A percentile compares a stretch with the other conserved stretches of the same genome.
Evolutionary conservation across 371 early-diverging fungal genomes (phyloP).

Genomic region (Basidiobolus meristosporus): DNA sequence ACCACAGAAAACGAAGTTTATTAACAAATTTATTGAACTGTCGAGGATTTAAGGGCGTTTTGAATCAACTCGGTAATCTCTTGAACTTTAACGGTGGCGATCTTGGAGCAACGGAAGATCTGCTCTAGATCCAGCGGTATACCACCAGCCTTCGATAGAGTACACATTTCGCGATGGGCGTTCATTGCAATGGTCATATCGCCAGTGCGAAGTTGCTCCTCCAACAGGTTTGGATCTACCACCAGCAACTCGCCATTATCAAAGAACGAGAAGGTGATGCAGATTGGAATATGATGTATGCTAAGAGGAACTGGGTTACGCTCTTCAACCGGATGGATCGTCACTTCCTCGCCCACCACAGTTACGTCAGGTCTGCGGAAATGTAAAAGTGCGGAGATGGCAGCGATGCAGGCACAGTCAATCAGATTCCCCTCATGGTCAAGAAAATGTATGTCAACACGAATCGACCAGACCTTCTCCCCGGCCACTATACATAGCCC

Average conservation of each 20-base stretch:
- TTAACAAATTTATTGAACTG: no score
- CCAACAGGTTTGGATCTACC: conserved; percentile 68
- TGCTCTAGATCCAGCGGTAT: conserved; percentile 41
- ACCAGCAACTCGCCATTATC: conserved; percentile 55
- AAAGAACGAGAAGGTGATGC: conserved; percentile 79
- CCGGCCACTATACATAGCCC: conserved; percentile 92
- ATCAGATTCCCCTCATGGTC: conserved; percentile 86
- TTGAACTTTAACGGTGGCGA: conserved; percentile 51
- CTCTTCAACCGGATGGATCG: conserved; percentile 67
- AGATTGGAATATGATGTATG: conserved; percentile 86
- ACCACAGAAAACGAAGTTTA: no score
- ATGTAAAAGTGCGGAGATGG: conserved; percentile 73
- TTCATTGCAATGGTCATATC: conserved; percentile 79
- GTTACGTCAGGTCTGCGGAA: conserved; percentile 88
- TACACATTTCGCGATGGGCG: conserved; percentile 77
- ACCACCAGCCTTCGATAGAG: conserved; percentile 83
- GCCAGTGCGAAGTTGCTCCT: conserved; percentile 66
- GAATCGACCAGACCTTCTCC: conserved; percentile 85
- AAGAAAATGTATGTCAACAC: conserved; percentile 76
- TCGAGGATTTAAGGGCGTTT: conserved; percentile 29
- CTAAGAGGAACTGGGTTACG: conserved; percentile 81
- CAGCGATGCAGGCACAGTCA: conserved; percentile 82
- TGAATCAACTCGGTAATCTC: conserved; percentile 53
- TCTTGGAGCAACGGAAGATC: conserved; percentile 50
- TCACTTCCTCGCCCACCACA: conserved; percentile 75